Percentiles rank a stretch among this genome's conserved stretches.
These are phyloP conservation scores for Amoebophrya sp. DNA, from an alignment of 169 alveolate genomes.

Conservation along the genomic window DNA sequence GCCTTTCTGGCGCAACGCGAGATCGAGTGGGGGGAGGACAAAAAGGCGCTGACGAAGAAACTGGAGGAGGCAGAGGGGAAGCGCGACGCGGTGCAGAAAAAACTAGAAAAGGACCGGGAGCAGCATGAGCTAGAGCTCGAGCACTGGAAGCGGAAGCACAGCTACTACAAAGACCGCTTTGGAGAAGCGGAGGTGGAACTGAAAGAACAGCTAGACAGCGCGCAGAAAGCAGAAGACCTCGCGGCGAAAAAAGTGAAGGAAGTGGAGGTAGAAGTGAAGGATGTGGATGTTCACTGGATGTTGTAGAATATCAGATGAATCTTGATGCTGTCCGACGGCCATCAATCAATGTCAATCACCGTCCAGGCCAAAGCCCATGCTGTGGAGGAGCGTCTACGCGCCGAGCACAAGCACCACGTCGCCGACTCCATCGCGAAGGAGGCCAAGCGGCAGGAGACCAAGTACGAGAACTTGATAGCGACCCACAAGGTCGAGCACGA, in stretches of 20 bases:
- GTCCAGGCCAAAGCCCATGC: too few species aligned
- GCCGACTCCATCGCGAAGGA: neutral
- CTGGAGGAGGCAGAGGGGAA: neutral
- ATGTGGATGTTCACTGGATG: too few species aligned
- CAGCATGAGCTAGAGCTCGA: neutral
- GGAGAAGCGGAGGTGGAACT: neutral
- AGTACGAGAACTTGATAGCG: neutral
- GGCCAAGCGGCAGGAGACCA: neutral
- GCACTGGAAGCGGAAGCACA: neutral
- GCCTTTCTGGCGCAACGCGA: neutral
- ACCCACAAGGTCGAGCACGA: neutral
- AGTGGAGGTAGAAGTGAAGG: neutral
- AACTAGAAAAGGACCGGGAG: neutral
- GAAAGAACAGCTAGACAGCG: neutral
- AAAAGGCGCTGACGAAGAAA: neutral
- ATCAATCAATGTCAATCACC: too few species aligned
- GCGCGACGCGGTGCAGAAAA: neutral
- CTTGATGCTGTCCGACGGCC: too few species aligned
- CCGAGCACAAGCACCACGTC: neutral
- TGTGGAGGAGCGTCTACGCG: too few species aligned
- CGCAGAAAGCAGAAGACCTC: neutral
- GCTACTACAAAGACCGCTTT: neutral
- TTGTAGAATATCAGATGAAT: too few species aligned
- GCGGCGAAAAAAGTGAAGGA: neutral
- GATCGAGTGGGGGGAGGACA: neutral